Percentiles rank a stretch among this genome's conserved stretches.
These are phyloP conservation scores for Leucocoprinus birnbaumii DNA, from an alignment of 768 basidiomycete species.

Conservation along the genomic window DNA sequence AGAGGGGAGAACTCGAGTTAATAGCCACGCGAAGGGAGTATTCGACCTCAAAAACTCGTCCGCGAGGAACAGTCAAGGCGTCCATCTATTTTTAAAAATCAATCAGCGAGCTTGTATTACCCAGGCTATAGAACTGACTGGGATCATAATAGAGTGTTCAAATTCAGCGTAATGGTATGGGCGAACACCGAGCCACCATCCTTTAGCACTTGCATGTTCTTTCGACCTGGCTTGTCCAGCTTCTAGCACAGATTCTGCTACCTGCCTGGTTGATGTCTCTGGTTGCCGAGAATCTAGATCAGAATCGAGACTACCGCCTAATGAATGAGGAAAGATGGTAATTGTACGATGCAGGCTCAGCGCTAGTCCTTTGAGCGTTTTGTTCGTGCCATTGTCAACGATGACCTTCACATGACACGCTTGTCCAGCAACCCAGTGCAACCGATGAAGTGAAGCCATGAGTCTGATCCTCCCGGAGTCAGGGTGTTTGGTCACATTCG, in stretches of 20 bases:
- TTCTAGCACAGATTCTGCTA: slow-evolving; percentile 64
- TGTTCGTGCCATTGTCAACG: slow-evolving; percentile 67
- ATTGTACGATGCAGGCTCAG: slow-evolving; percentile 65
- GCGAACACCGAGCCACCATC: slow-evolving; percentile 86
- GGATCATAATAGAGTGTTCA: slow-evolving; percentile 66
- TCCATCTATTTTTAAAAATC: slow-evolving; percentile 46
- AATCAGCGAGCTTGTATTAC: no score
- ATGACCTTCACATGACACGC: slow-evolving; percentile 62
- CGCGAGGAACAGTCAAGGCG: slow-evolving; percentile 64
- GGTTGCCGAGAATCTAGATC: slow-evolving; percentile 66
- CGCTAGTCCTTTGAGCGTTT: slow-evolving; percentile 60
- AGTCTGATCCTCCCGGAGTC: slow-evolving; percentile 65
- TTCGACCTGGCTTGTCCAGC: slow-evolving; percentile 60
- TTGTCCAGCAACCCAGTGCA: slow-evolving; percentile 83
- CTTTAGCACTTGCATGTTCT: slow-evolving; percentile 76
- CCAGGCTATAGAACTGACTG: no score
- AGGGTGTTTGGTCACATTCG: slow-evolving; percentile 51
- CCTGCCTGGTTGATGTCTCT: slow-evolving; percentile 55
- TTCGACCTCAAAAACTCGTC: slow-evolving; percentile 72
- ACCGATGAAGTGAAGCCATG: slow-evolving; percentile 64
- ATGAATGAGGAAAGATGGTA: slow-evolving; percentile 51
- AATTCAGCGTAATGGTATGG: slow-evolving; percentile 61
- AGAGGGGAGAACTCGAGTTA: slow-evolving; percentile 50
- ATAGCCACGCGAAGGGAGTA: slow-evolving; percentile 68
- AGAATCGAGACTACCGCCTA: slow-evolving; percentile 13